Evolutionary conservation across 148 eudicot species (phyloP).

Genomic region (Cornus suecica): DNA sequence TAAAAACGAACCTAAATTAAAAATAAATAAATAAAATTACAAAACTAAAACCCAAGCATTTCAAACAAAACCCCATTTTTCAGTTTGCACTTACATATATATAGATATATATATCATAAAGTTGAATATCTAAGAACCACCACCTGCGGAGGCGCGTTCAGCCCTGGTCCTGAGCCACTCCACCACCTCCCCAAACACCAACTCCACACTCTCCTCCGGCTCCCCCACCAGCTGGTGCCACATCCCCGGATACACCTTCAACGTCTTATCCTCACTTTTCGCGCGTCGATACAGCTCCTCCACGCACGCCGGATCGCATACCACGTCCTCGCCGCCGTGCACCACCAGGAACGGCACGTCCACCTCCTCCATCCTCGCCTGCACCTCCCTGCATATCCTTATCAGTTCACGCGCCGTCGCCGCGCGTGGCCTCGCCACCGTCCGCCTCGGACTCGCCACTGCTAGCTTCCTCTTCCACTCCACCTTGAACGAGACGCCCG

Average conservation of each 20-base stretch:
- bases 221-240: conserved; percentile 96
- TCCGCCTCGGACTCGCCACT: conserved; percentile 67
- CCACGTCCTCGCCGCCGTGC: conserved; percentile 74
- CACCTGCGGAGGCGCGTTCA: conserved; percentile 21
- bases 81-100: no score
- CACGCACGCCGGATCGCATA: conserved; percentile 82
- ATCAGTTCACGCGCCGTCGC: conserved; percentile 83
- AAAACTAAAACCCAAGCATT: no score
- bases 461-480: conserved; percentile 93
- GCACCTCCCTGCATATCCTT: conserved; percentile 76
- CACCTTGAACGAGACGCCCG: conserved; percentile 78
- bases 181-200: conserved; percentile 74
- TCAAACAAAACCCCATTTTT: no score
- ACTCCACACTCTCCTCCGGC: conserved; percentile 64
- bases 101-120: no score
- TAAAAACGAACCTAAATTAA: no score
- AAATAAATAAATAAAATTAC: no score
- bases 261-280: conserved; percentile 74
- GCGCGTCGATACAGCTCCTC: conserved; percentile 70
- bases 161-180: conserved; percentile 80
- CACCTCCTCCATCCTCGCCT: conserved; percentile 56
- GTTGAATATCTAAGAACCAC: no score
- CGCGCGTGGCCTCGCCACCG: conserved; percentile 66
- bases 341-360: conserved; percentile 64
- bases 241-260: conserved; percentile 77